phyloP scores from a whole-genome alignment of 2,329 filamentous ascomycete genomes.

The Botryosphaeria dothidea region DNA sequence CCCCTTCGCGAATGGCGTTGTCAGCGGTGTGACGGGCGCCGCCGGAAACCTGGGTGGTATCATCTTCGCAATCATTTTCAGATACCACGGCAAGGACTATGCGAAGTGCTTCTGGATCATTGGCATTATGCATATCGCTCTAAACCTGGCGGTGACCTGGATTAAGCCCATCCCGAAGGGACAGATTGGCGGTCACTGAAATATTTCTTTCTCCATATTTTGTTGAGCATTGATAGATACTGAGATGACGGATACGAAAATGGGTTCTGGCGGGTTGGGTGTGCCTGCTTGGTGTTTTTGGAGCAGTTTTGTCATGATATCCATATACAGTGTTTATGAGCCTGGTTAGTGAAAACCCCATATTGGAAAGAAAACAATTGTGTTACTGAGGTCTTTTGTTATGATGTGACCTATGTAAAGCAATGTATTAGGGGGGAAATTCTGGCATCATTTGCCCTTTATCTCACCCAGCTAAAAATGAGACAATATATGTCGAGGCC shows the following conservation, averaged over 20 bases:
- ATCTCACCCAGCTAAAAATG: no score
- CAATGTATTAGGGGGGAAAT: no score
- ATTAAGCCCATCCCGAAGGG: constrained; percentile 59
- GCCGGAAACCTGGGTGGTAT: constrained; percentile 84
- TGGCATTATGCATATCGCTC: constrained; percentile 69
- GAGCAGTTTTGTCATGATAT: neutral
- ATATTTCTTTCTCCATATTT: neutral
- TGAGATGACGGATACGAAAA: neutral
- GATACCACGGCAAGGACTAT: constrained; percentile 71
- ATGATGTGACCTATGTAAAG: no score
- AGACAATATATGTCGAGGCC: no score
- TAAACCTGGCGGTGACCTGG: constrained; percentile 69
- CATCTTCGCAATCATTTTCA: constrained; percentile 79
- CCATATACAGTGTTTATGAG: neutral
- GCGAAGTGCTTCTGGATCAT: constrained; percentile 77
- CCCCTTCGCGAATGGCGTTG: constrained; percentile 73
- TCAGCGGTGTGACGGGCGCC: constrained; percentile 78
- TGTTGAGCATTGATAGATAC: neutral
- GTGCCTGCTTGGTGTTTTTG: neutral
- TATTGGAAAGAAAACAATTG: neutral
- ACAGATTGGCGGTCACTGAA: constrained; percentile 48
- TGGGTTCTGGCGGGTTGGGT: neutral
- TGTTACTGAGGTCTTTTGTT: no score
- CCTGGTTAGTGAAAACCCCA: neutral
- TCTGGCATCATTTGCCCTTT: no score